Evolutionary conservation across 352 stramenopile species (phyloP).

Genomic region (Globisporangium echinulatum): DNA sequence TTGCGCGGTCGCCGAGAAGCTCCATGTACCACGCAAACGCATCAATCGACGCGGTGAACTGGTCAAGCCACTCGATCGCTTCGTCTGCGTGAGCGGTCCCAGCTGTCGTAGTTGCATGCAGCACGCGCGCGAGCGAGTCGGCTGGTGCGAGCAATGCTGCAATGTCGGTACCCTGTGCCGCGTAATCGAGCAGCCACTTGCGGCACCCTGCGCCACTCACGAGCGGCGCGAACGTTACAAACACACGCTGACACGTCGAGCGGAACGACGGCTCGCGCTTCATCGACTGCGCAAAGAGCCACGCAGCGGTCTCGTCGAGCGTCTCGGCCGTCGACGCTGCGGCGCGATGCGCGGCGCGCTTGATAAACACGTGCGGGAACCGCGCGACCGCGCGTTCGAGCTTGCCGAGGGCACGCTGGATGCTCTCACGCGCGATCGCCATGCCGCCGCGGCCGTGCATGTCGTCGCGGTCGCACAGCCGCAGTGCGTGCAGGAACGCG

Average conservation of each 20-base stretch:
- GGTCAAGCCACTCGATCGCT: constrained; percentile 51
- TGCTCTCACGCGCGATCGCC: constrained; percentile 45
- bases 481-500: constrained; percentile 56
- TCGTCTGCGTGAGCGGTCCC: constrained; percentile 9
- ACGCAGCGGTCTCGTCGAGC: constrained; percentile 15
- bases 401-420: constrained; percentile 53
- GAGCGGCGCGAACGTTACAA: constrained; percentile 38
- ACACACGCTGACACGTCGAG: constrained; percentile 31
- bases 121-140: constrained; percentile 25
- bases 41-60: constrained; percentile 52
- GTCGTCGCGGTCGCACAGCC: constrained; percentile 43
- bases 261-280: constrained; percentile 33
- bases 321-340: constrained; percentile 17
- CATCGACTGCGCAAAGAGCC: constrained; percentile 37
- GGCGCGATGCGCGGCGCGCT: constrained; percentile 1
- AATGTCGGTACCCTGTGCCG: constrained; percentile 12
- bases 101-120: neutral
- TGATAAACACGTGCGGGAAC: constrained; percentile 45
- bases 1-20: constrained; percentile 31
- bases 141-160: constrained; percentile 36
- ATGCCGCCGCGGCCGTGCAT: constrained; percentile 21
- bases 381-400: constrained; percentile 49
- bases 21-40: constrained; percentile 47
- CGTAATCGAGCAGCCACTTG: constrained; percentile 51
- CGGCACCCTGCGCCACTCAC: constrained; percentile 29